These are phyloP conservation scores for Neovahlkampfia damariscottae DNA, from an alignment of 78 protist species.

Conservation along the genomic window DNA sequence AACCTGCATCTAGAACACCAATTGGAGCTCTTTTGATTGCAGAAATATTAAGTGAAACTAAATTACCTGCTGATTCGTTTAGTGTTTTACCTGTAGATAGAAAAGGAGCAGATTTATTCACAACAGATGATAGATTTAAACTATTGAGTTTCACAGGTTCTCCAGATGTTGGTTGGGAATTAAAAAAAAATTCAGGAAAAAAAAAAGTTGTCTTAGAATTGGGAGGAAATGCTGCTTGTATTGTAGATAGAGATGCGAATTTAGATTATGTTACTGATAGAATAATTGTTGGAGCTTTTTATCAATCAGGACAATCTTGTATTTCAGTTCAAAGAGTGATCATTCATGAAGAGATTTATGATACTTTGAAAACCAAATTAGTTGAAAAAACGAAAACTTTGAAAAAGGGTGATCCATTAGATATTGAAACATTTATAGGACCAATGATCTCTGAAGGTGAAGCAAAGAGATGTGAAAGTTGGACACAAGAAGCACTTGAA, in stretches of 20 bases:
- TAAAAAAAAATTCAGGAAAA: neutral
- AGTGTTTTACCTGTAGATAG: neutral
- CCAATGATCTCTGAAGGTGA: slow-evolving; percentile 25
- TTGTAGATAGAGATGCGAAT: slow-evolving; percentile 41
- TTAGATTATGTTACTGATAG: too few species aligned
- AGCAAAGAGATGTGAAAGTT: neutral
- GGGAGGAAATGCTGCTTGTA: slow-evolving; percentile 63
- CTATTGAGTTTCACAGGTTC: slow-evolving; percentile 30
- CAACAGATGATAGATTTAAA: slow-evolving; percentile 42
- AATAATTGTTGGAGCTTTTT: slow-evolving; percentile 54
- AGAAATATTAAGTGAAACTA: neutral
- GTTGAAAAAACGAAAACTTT: neutral
- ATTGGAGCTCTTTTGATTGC: neutral
- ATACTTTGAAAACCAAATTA: slow-evolving; percentile 1
- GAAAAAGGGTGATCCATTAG: slow-evolving; percentile 16
- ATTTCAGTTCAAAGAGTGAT: slow-evolving; percentile 48
- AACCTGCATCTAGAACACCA: slow-evolving; percentile 8
- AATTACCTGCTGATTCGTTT: slow-evolving; percentile 6
- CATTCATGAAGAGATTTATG: slow-evolving; percentile 44
- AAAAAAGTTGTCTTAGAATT: neutral
- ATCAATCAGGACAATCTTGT: slow-evolving; percentile 61
- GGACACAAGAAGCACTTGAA: slow-evolving; percentile 21
- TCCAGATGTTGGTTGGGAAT: neutral
- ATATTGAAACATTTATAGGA: neutral
- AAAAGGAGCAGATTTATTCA: neutral